A percentile compares a stretch with the other conserved stretches of the same genome.
phyloP scores from a whole-genome alignment of 768 basidiomycete genomes.

The Boletus subcaerulescens region DNA sequence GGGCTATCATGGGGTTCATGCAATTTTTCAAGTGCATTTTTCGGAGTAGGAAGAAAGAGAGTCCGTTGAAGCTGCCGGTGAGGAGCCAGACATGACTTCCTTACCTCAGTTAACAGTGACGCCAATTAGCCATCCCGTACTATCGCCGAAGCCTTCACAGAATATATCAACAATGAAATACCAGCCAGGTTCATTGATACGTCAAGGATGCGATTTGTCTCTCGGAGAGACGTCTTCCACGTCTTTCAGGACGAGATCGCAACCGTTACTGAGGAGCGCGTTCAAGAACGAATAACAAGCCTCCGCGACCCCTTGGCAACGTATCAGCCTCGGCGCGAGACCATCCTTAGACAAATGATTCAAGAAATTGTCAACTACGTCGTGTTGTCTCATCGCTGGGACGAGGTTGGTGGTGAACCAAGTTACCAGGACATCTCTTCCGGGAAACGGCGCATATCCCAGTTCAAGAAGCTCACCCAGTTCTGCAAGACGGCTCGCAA shows the following conservation, averaged over 20 bases:
- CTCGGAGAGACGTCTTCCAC: conserved; percentile 1
- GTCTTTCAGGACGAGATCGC: conserved; percentile 6
- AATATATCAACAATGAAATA: conserved; percentile 14
- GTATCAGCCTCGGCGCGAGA: conserved; percentile 2
- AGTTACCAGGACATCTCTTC: conserved; percentile 2
- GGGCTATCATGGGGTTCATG: too few relatives aligned
- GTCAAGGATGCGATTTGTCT: conserved; percentile 3
- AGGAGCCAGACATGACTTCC: too few relatives aligned
- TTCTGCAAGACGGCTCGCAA: conserved; percentile 2
- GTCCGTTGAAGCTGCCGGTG: too few relatives aligned
- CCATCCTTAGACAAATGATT: conserved; percentile 6
- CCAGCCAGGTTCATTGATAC: conserved; percentile 10
- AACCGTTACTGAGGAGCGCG: conserved; percentile 1
- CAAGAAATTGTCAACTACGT: conserved; percentile 10
- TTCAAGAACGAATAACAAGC: neutral
- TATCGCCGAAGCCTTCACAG: conserved; percentile 3
- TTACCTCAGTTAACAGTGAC: neutral
- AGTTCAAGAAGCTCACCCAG: conserved; percentile 1
- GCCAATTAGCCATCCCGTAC: neutral
- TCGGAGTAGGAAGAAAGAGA: too few relatives aligned
- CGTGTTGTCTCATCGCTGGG: conserved; percentile 17
- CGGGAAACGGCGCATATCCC: neutral
- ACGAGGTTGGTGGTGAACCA: conserved; percentile 7
- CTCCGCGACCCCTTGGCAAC: neutral
- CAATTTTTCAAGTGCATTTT: too few relatives aligned